Conservation (phyloP, 2,329 filamentous ascomycete species). For the Colletotrichum spinosum region DNA sequence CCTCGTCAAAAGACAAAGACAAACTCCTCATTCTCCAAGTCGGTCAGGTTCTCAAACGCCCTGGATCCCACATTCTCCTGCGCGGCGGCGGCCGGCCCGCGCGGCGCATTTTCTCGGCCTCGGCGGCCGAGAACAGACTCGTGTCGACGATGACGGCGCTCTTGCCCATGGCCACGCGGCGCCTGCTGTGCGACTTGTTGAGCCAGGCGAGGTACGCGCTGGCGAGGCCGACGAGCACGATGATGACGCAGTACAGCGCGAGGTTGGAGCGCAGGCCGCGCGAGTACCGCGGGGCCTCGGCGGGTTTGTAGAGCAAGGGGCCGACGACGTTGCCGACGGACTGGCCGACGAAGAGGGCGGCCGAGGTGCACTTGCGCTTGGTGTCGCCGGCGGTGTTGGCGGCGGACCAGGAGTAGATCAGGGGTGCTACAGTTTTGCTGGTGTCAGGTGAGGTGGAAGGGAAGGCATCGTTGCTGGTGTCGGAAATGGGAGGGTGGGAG, state of each 20-base stretch:
- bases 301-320: slow-evolving; percentile 70
- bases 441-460: neutral
- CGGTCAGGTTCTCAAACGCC: slow-evolving; percentile 69
- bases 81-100: slow-evolving; percentile 33
- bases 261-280: slow-evolving; percentile 70
- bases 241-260: slow-evolving; percentile 67
- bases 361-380: slow-evolving; percentile 73
- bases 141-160: slow-evolving; percentile 67
- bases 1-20: slow-evolving; percentile 61
- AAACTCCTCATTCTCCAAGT: slow-evolving; percentile 73
- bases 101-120: slow-evolving; percentile 52
- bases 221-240: slow-evolving; percentile 54
- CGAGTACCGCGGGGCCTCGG: slow-evolving; percentile 68
- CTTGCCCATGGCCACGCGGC: slow-evolving; percentile 44
- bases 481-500: no score
- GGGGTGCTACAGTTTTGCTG: slow-evolving; percentile 52
- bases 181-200: slow-evolving; percentile 60
- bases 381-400: slow-evolving; percentile 75
- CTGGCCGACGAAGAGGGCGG: slow-evolving; percentile 68
- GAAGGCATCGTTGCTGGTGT: neutral
- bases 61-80: slow-evolving; percentile 50
- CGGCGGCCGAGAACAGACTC: slow-evolving; percentile 65
- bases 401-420: slow-evolving; percentile 67
- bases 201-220: slow-evolving; percentile 57
- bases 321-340: slow-evolving; percentile 75